Base-by-base conservation (phyloP, 2,329 filamentous ascomycete species). In the Ceratocystis ficicola region DNA sequence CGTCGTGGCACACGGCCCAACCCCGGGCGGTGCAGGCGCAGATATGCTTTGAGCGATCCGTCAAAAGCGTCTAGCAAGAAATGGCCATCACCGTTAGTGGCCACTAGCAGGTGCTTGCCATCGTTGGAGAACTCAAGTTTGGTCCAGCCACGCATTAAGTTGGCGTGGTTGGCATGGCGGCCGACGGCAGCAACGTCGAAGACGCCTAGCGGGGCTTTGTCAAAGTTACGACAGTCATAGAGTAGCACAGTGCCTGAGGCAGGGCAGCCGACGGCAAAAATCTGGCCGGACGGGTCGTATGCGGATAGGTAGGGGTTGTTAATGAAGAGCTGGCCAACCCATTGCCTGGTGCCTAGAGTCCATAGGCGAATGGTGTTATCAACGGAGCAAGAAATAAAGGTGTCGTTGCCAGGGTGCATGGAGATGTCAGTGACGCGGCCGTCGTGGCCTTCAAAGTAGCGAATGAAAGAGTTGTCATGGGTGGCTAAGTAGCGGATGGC, bases 71-170 rank as follows among this genome's bases (percentile, higher is more conserved):
- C 94, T n/a, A 99, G 79, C 1, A 99, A 78, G 72, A 94, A 95
- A 75, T 99, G 94, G 0, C 91, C 90, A 63, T 82, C 82, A 5
- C 89, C 90, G 62, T 87, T 89, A 1, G 93, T 97, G 15, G 89
- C 89, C 20, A 99, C 75, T 4, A 99, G 81, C 61, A 99, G 76
- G 68, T 84, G 84, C 72, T 95, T 95, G 20, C 94, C 94, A 72
- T 99, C 94, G 72, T 99, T 99, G 67, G 90, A 94, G 73, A 99
- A 97, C 71, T 96, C 91, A 52, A 99, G 81, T 70, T 88, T 91
- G 1, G 89, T 94, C 94, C 94, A 99, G 10, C 86, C 86, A 64
- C 81, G 81, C 68, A 83, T 78, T 1, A 81, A 76, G 63, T 88
- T 85, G 61, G 86, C 82, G 5, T 79, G 75, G 69, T 83, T 78